Evolutionary conservation across 148 eudicot species (phyloP).

Genomic region (Selenicereus undatus): DNA sequence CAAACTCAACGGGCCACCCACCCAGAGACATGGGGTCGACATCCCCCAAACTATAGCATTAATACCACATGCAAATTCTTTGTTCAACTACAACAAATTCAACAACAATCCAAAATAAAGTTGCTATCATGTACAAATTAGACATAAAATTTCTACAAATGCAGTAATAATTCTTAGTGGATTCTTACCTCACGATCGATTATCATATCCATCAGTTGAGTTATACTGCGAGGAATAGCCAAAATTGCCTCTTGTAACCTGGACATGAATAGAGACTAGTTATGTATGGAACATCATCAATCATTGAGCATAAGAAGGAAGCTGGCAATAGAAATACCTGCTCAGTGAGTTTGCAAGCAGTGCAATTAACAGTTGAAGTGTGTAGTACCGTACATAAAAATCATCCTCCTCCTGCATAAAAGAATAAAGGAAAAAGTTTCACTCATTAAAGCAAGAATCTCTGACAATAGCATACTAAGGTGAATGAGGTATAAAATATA

Average conservation of each 20-base stretch:
- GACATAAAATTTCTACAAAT: too few relatives aligned
- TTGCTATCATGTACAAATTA: too few relatives aligned
- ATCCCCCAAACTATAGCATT: too few relatives aligned
- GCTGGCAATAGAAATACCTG: slow-evolving; percentile 43
- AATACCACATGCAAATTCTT: too few relatives aligned
- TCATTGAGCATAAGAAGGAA: background rate
- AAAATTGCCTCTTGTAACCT: slow-evolving; percentile 97
- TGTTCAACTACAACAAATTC: too few relatives aligned
- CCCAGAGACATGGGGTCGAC: too few relatives aligned
- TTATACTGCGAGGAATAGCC: slow-evolving; percentile 90
- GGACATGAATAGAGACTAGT: slow-evolving; percentile 32
- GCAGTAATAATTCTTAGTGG: too few relatives aligned
- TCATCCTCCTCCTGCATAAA: slow-evolving; percentile 86
- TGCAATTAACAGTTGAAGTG: slow-evolving; percentile 90
- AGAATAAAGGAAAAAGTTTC: slow-evolving; percentile 9
- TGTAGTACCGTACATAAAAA: slow-evolving; percentile 90
- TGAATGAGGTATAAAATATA: slow-evolving; percentile 5
- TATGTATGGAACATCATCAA: slow-evolving; percentile 8
- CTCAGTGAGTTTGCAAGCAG: slow-evolving; percentile 80
- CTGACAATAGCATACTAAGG: background rate
- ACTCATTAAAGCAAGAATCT: slow-evolving; percentile 8
- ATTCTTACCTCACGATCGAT: slow-evolving; percentile 93
- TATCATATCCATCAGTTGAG: slow-evolving; percentile 96
- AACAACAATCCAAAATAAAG: too few relatives aligned
- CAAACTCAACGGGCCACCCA: too few relatives aligned